A percentile compares a stretch with the other conserved stretches of the same genome.
phyloP scores from a whole-genome alignment of 140 eudicot genomes.

The Bidens hawaiensis region DNA sequence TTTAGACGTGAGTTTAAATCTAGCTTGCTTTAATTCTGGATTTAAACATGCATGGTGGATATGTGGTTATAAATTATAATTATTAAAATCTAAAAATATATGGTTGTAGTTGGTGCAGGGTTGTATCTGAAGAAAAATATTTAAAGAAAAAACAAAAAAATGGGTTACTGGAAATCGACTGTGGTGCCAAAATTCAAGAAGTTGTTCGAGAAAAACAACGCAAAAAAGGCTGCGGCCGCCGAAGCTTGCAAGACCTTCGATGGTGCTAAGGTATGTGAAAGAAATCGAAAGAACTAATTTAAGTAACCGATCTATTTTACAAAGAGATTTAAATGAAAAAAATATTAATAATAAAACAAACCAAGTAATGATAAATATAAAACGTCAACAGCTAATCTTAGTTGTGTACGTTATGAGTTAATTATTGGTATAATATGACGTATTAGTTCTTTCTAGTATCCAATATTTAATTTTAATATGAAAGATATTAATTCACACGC shows the following conservation, averaged over 20 bases:
- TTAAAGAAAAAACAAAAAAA: too few relatives aligned
- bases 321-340: too few relatives aligned
- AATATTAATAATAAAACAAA: too few relatives aligned
- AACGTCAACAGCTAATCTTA: too few relatives aligned
- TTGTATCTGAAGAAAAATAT: constrained; percentile 2
- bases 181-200: constrained; percentile 79
- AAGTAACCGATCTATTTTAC: too few relatives aligned
- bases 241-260: constrained; percentile 85
- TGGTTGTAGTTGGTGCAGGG: constrained; percentile 6
- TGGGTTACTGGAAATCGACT: constrained; percentile 78
- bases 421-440: neutral
- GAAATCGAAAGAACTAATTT: too few relatives aligned
- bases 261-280: constrained; percentile 67
- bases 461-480: neutral
- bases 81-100: too few relatives aligned
- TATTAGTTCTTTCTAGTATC: neutral
- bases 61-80: neutral
- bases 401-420: too few relatives aligned
- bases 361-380: too few relatives aligned
- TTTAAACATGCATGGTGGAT: constrained; percentile 13
- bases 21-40: neutral
- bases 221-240: constrained; percentile 66
- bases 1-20: too few relatives aligned
- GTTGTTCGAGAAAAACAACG: constrained; percentile 51
- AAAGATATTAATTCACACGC: neutral